phyloP scores from a whole-genome alignment of 148 eudicot genomes.

The Persicaria tinctoria region DNA sequence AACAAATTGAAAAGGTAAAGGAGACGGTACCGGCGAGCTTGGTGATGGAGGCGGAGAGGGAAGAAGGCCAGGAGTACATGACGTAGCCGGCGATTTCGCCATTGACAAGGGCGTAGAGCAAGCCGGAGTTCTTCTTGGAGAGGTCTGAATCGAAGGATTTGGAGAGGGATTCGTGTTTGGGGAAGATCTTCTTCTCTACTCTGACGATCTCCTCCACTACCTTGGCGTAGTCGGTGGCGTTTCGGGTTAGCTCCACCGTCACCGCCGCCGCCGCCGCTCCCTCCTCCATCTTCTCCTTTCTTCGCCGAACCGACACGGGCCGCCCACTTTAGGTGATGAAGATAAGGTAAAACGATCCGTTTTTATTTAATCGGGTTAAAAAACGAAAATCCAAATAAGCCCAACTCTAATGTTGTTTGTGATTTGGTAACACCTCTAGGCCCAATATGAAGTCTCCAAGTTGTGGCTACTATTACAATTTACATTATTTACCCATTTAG shows the following conservation, averaged over 20 bases:
- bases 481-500: too few relatives aligned
- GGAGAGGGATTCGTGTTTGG: conserved; percentile 86
- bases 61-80: conserved; percentile 81
- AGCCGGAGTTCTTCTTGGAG: conserved; percentile 54
- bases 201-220: conserved; percentile 57
- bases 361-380: neutral
- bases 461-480: too few relatives aligned
- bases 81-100: conserved; percentile 75
- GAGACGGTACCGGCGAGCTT: conserved; percentile 69
- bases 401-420: too few relatives aligned
- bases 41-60: conserved; percentile 60
- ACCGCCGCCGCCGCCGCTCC: neutral
- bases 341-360: neutral
- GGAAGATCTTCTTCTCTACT: conserved; percentile 73
- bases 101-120: conserved; percentile 37
- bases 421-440: too few relatives aligned
- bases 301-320: neutral
- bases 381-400: too few relatives aligned
- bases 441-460: too few relatives aligned
- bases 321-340: neutral
- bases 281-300: conserved; percentile 4
- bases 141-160: conserved; percentile 53
- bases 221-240: conserved; percentile 32
- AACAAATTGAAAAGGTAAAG: neutral
- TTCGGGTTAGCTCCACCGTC: conserved; percentile 39